These are phyloP conservation scores for Eucalyptus marginata DNA, from an alignment of 345 rosid species.

Conservation along the genomic window DNA sequence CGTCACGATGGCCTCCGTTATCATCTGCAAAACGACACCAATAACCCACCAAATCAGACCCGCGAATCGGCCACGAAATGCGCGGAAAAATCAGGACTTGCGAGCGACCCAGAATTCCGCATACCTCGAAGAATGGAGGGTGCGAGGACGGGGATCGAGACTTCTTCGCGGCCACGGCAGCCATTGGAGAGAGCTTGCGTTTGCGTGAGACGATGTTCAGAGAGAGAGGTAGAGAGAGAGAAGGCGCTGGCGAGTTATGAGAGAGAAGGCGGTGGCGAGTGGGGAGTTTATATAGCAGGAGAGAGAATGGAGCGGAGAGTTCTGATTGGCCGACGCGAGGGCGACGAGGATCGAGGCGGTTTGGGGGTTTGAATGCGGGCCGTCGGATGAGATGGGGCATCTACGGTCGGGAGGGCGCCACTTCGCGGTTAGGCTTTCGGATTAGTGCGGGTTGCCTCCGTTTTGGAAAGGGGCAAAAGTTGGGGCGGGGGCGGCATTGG, in stretches of 20 bases:
- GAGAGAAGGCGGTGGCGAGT: background rate
- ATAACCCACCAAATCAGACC: background rate
- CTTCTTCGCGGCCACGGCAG: background rate
- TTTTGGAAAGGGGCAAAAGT: background rate
- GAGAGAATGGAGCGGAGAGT: background rate
- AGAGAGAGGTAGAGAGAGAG: background rate
- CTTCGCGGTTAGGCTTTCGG: background rate
- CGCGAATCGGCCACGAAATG: background rate
- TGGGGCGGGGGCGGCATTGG: background rate
- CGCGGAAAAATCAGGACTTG: background rate
- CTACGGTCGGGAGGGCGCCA: background rate
- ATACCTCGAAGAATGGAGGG: conserved; percentile 35
- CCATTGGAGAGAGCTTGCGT: background rate
- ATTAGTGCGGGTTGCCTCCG: background rate
- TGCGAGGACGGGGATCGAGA: conserved; percentile 8
- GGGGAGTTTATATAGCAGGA: background rate
- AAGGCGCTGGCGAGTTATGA: background rate
- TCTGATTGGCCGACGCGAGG: conserved; percentile 2
- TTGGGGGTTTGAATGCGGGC: background rate
- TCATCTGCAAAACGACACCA: conserved; percentile 15
- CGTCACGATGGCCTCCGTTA: conserved; percentile 24
- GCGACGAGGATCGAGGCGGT: background rate
- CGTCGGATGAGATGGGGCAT: background rate
- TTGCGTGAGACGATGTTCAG: background rate
- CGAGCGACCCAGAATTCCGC: background rate